Evolutionary conservation across 2,329 filamentous ascomycete genomes (phyloP), one percentile per base, ranked within the genome.

Genomic region (Sarocladiaceae sp.): DNA sequence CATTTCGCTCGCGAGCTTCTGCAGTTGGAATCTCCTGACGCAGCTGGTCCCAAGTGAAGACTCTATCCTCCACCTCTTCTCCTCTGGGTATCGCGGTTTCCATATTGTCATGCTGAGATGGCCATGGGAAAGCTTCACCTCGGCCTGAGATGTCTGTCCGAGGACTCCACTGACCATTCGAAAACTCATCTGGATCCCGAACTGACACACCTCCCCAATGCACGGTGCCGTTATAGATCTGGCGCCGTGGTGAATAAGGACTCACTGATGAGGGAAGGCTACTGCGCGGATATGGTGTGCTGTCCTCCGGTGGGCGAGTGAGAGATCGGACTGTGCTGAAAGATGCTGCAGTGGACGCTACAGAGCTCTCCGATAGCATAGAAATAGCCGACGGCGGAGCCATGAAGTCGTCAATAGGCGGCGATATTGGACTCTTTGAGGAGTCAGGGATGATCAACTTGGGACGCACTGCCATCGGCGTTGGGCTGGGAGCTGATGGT

Each of bases 401-500:
- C 3, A 31, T 8, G 12, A 29, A 26, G 4, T 35, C 29, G 18
- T 48, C 44, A 25, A 33, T 8, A n/a, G 51, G 15, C 12, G 39
- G n/a, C 8, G 23, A 6, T 4, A 13, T 17, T n/a, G 33, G 47
- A 26, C 29, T 50, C 15, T 50, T 50, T 10, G 29, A 8, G 20
- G 59, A 60, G 11, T 63, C 54, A 1, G 65, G 60, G 23, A 65
- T 63, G 51, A 59, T 54, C 1, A 69, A 50, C 11, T 59, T 59
- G 0, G 69, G 68, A 1, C 68, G 59, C 13, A 63, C 4, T 0
- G 62, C 53, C 20, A 59, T 39, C 0, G 68, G 65, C 0, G 66
- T 69, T 3, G 68, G 65, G 15, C 64, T 69, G 0, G 67, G 66
- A 2, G 62, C 65, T 0, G 67, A 67, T 0, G 69, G 68, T 0